Evolutionary conservation across 169 alveolate species (phyloP), one percentile per base, ranked within the genome.

Genomic region (Plasmodium adleri): DNA sequence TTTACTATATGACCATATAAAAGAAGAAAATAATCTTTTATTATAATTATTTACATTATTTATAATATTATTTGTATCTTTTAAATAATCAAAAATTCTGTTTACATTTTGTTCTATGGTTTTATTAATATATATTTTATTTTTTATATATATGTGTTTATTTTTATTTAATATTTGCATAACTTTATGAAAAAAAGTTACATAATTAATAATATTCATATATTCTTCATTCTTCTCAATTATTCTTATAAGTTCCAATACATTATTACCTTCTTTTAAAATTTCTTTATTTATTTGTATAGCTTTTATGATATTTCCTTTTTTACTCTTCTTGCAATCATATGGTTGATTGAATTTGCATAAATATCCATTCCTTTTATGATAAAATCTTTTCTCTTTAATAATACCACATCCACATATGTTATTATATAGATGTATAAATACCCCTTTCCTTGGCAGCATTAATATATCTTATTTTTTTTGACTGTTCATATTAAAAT

Each of bases 1-100:
- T 66, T 86, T 86, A 43, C 92, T 72, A 60, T 60, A 64, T 2
- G 92, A 86, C 92, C 92, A 86, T 39, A 86, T 60, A 58, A 86
- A 86, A 24, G 92, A 86, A 20, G 92, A 86, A 60, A 86, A 86
- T 28, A 86, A 67, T 9, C 92, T 54, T 60, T 72, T 72, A 45
- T 86, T 86, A 22, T 86, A 86, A 54, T 59, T 86, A 72, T 86
- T 71, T 26, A 62, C 59, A 3, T 60, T 60, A 43, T 72, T 58
- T 43, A 32, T 9, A 17, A n/a, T 60, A 17, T 72, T 54, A 26
- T 86, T 72, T n/a, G 71, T 22, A 45, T 86, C 20, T 26, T 24
- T 83, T 17, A 86, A 72, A 72, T 72, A 62, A 7, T 71, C 49
- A 72, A 86, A 72, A 60, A 86, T 54, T 3, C 28, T 72, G 7